These are phyloP conservation scores for Trichophyton rubrum DNA, from an alignment of 2,329 filamentous ascomycete genomes.

Conservation along the genomic window DNA sequence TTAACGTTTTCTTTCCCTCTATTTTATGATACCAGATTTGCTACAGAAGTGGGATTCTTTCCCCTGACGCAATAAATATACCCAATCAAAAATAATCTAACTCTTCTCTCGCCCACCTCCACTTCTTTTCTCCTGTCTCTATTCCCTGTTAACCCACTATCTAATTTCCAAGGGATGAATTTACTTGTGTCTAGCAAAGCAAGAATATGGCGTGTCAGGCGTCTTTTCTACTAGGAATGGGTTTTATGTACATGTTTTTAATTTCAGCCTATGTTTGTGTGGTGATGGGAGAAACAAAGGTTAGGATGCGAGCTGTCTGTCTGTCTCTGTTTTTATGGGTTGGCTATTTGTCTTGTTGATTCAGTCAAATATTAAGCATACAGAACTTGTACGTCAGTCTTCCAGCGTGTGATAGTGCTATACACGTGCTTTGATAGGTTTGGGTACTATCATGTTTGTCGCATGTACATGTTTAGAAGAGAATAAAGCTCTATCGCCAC, in stretches of 20 bases:
- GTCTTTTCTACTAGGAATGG: conserved; percentile 1
- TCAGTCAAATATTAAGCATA: neutral
- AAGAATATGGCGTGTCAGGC: neutral
- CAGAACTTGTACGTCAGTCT: neutral
- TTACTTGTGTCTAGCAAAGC: neutral
- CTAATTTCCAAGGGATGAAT: neutral
- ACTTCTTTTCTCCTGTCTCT: neutral
- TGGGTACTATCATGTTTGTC: neutral
- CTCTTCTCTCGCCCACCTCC: too few species aligned
- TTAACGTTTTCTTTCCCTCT: neutral
- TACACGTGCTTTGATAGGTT: neutral
- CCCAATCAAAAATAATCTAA: neutral
- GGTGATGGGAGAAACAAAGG: neutral
- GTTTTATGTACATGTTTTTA: neutral
- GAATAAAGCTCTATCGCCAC: neutral
- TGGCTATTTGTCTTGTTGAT: neutral
- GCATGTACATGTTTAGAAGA: neutral
- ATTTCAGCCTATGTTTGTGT: neutral
- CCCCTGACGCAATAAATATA: neutral
- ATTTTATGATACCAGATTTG: neutral
- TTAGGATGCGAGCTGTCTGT: neutral
- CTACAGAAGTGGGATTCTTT: neutral
- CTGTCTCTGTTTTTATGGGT: neutral
- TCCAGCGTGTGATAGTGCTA: neutral
- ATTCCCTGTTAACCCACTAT: neutral